Evolutionary conservation across 805 yeast species (phyloP), one percentile per base, ranked within the genome.

Genomic region (Candida maesae): DNA sequence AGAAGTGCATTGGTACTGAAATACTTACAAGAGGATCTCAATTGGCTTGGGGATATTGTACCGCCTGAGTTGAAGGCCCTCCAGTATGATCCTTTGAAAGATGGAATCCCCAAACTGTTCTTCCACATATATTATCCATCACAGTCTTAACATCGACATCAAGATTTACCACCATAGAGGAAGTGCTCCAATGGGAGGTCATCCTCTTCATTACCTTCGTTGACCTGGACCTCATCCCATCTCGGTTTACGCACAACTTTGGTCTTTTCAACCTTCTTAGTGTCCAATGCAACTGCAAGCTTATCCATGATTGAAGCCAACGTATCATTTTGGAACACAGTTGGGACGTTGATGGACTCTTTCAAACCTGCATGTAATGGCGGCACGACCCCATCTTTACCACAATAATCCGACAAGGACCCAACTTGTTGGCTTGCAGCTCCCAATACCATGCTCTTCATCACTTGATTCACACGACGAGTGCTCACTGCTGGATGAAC

Each of bases 301-400:
- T 41, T 36, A 3, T 48, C 39, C 9, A 54, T 13, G 3, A 45
- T 49, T 45, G 3, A 57, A 45, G 3, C 25, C 15, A 4, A 29
- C 18, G 9, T 39, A 19, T 3, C 50, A 30, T 10, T 41, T 27
- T 3, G 45, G 3, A 50, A 31, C 11, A 40, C 28, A 4, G 46
- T 39, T 15, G 52, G 44, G 9, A 53, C 55, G 1, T 50, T 36
- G 5, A 50, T 45, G 3, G 53, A 56, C 3, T 41, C 45, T 23
- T 44, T 34, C 8, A 55, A 35, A 14, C 46, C 44, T 13, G 51
- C 50, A 1, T 63, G 59, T 9, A 61, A 39, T 14, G 56, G 59
- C 14, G 67, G 59, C 35, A 65, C 45, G 8, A 51, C 45, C 24
- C 55, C 51, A 4, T 44, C 46, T 12, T 39, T 16, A 6, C 35